These are phyloP conservation scores for Straminergon stramineum DNA, from an alignment of 225 moss, liverwort and hornwort genomes.

Conservation along the genomic window DNA sequence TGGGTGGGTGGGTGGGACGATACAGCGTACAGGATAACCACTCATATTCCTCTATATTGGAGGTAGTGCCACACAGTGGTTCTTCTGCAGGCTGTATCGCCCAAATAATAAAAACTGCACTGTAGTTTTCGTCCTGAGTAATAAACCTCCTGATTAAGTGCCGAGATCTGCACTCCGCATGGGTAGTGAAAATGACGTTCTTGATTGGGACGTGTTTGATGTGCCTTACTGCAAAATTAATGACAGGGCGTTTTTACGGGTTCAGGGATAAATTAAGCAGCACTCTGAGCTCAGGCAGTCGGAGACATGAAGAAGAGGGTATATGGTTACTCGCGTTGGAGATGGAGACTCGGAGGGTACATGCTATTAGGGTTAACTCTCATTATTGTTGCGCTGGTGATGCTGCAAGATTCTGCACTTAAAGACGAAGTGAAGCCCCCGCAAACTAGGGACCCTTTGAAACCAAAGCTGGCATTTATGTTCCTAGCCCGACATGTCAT, in stretches of 20 bases:
- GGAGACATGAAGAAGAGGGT: conserved; percentile 56
- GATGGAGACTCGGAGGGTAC: conserved; percentile 53
- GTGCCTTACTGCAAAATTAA: not conserved
- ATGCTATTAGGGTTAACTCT: conserved; percentile 35
- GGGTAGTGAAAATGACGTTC: not conserved
- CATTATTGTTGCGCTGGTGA: conserved; percentile 32
- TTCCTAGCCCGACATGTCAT: conserved; percentile 72
- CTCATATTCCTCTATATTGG: not conserved
- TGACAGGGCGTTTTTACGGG: not conserved
- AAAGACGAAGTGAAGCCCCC: conserved; percentile 14
- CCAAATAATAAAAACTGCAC: not conserved
- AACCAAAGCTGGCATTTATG: conserved; percentile 70
- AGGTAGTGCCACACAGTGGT: not conserved
- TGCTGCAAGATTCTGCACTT: conserved; percentile 23
- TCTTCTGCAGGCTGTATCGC: not conserved
- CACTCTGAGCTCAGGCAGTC: not conserved
- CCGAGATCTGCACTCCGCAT: not conserved
- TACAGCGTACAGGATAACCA: not conserved
- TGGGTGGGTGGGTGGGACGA: not conserved
- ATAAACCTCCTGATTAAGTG: not conserved
- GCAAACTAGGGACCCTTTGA: conserved; percentile 9
- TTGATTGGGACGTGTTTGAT: not conserved
- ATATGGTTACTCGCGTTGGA: conserved; percentile 51
- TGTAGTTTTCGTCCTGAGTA: not conserved
- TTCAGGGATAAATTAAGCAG: not conserved